Conservation (phyloP, 2,329 filamentous ascomycete species). For the Podosphaera xanthii region DNA sequence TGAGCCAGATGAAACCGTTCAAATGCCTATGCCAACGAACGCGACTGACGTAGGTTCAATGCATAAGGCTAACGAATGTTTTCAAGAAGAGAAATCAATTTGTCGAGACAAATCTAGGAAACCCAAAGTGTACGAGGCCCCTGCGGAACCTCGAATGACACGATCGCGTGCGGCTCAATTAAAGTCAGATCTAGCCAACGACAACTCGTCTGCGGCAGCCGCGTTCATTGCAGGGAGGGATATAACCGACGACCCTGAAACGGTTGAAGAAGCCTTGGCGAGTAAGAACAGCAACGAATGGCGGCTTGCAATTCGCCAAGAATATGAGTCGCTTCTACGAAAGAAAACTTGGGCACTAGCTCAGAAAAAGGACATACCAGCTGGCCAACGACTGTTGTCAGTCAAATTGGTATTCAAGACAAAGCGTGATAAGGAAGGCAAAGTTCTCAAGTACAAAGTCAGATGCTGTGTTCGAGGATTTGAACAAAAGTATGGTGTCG, state of each 20-base stretch:
- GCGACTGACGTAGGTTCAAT: too few relatives aligned
- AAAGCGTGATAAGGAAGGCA: neutral
- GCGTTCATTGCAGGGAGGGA: neutral
- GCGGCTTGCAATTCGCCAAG: neutral
- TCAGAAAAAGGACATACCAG: neutral
- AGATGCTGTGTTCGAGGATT: neutral
- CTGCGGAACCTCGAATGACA: neutral
- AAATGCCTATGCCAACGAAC: too few relatives aligned
- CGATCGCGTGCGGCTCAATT: neutral
- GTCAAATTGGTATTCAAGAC: slow-evolving; percentile 1
- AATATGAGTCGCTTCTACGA: neutral
- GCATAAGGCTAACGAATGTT: too few relatives aligned
- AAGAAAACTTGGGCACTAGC: neutral
- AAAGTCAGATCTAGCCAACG: neutral
- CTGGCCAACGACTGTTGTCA: neutral
- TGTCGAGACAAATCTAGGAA: too few relatives aligned
- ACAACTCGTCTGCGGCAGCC: neutral
- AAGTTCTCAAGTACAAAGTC: neutral
- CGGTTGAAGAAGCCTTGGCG: neutral
- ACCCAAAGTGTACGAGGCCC: neutral
- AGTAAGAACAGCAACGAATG: neutral
- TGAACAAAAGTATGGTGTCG: neutral
- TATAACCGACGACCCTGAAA: neutral
- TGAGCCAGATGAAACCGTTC: too few relatives aligned
- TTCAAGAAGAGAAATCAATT: too few relatives aligned